Evolutionary conservation across 2,329 filamentous ascomycete species (phyloP).

Genomic region (Seiridium unicorne): DNA sequence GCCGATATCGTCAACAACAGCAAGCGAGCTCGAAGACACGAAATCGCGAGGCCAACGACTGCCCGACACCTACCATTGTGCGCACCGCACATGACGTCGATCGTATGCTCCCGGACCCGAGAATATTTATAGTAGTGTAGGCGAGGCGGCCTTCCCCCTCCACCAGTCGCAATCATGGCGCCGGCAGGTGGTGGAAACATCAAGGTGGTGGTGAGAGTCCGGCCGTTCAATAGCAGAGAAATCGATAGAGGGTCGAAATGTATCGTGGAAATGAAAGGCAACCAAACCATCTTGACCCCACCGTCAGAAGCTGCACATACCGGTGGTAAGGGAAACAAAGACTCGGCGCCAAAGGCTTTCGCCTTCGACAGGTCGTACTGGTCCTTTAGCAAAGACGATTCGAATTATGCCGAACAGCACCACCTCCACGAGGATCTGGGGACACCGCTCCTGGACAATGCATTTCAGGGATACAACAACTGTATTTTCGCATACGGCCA

Average conservation of each 20-base stretch:
- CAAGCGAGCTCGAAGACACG: neutral
- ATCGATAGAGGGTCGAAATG: constrained; percentile 90
- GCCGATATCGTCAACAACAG: neutral
- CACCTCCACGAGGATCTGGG: constrained; percentile 87
- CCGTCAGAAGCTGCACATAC: constrained; percentile 61
- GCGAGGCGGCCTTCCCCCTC: constrained; percentile 17
- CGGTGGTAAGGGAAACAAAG: constrained; percentile 65
- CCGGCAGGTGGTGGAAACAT: constrained; percentile 85
- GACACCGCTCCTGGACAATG: constrained; percentile 90
- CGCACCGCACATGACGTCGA: constrained; percentile 3
- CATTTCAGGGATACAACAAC: constrained; percentile 98
- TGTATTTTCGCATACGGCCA: constrained; percentile 99
- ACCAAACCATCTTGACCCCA: constrained; percentile 81
- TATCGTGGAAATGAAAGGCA: constrained; percentile 94
- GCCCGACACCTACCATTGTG: neutral
- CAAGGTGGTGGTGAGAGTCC: constrained; percentile 96
- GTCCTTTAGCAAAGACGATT: constrained; percentile 84
- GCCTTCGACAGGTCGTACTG: constrained; percentile 98
- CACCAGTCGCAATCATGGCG: constrained; percentile 50
- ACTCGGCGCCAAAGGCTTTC: constrained; percentile 76
- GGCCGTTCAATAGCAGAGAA: constrained; percentile 96
- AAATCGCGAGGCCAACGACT: neutral
- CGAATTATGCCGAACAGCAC: constrained; percentile 86
- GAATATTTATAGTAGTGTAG: constrained; percentile 16
- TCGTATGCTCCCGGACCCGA: constrained; percentile 21